Evolutionary conservation across 2,329 filamentous ascomycete genomes (phyloP).

Genomic region (Thelonectria blattea): DNA sequence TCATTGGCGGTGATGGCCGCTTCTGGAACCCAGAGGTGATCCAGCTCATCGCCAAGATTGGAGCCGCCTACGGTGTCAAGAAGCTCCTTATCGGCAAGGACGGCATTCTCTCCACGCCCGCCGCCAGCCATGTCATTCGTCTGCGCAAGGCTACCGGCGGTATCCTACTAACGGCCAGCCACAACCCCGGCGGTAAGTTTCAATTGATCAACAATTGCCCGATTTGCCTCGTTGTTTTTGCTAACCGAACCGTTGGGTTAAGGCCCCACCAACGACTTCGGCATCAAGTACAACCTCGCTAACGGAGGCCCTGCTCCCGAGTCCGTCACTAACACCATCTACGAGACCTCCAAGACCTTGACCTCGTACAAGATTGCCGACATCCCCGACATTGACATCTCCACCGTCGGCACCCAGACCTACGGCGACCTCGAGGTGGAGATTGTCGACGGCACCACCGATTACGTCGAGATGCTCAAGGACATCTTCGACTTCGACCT

Average conservation of each 20-base stretch:
- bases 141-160: slow-evolving; percentile 95
- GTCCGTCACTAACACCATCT: slow-evolving; percentile 98
- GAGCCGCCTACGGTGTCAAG: slow-evolving; percentile 96
- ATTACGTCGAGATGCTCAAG: slow-evolving; percentile 95
- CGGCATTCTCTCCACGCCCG: slow-evolving; percentile 95
- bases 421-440: slow-evolving; percentile 92
- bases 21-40: slow-evolving; percentile 98
- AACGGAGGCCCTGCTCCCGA: slow-evolving; percentile 97
- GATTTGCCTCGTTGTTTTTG: neutral
- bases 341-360: slow-evolving; percentile 85
- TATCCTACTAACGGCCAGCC: slow-evolving; percentile 94
- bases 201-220: slow-evolving; percentile 1
- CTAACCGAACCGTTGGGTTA: slow-evolving; percentile 10
- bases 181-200: slow-evolving; percentile 90
- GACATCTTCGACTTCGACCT: slow-evolving; percentile 97
- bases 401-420: slow-evolving; percentile 79
- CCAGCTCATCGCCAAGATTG: slow-evolving; percentile 96
- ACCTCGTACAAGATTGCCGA: slow-evolving; percentile 91
- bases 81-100: slow-evolving; percentile 96
- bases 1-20: slow-evolving; percentile 96
- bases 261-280: slow-evolving; percentile 95
- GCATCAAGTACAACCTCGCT: slow-evolving; percentile 99
- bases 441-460: slow-evolving; percentile 88
- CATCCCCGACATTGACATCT: slow-evolving; percentile 85
- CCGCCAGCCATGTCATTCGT: slow-evolving; percentile 93